Conservation (phyloP, 805 yeast genomes). For the Candida sonorensis region DNA sequence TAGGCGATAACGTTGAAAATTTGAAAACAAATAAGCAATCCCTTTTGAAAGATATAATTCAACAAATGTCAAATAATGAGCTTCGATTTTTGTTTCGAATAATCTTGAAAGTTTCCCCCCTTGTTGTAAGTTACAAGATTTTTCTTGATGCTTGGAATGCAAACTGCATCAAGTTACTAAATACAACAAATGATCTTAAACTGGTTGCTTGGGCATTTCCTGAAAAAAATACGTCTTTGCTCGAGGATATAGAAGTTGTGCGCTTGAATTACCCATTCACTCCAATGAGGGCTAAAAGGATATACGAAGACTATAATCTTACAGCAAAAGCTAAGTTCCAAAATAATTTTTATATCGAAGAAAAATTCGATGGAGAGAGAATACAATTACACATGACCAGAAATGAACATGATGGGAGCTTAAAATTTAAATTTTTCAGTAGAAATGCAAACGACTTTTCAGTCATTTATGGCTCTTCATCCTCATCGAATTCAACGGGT, state of each 20-base stretch:
- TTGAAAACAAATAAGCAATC: no score
- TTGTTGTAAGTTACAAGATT: conserved; percentile 50
- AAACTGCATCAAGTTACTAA: conserved; percentile 59
- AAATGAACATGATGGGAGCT: conserved; percentile 29
- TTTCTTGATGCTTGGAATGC: conserved; percentile 69
- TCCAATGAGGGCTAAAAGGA: conserved; percentile 69
- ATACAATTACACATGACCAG: conserved; percentile 65
- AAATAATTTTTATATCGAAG: conserved; percentile 62
- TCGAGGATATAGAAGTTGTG: conserved; percentile 33
- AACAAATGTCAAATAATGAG: conserved; percentile 35
- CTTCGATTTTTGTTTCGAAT: conserved; percentile 55
- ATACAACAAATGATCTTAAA: conserved; percentile 58
- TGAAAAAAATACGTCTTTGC: conserved; percentile 41
- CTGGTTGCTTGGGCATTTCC: conserved; percentile 51
- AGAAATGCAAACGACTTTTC: conserved; percentile 73
- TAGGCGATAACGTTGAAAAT: conserved; percentile 10
- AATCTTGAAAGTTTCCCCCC: conserved; percentile 49
- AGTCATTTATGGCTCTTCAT: conserved; percentile 49
- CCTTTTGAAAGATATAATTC: no score
- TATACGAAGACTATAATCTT: conserved; percentile 41
- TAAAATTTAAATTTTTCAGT: conserved; percentile 44
- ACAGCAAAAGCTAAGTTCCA: conserved; percentile 39
- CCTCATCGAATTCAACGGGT: conserved; percentile 15
- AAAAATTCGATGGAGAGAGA: conserved; percentile 91
- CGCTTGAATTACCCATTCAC: conserved; percentile 51